Base-by-base conservation (phyloP, 1,139 yeast species). In the Scheffersomyces segobiensis region DNA sequence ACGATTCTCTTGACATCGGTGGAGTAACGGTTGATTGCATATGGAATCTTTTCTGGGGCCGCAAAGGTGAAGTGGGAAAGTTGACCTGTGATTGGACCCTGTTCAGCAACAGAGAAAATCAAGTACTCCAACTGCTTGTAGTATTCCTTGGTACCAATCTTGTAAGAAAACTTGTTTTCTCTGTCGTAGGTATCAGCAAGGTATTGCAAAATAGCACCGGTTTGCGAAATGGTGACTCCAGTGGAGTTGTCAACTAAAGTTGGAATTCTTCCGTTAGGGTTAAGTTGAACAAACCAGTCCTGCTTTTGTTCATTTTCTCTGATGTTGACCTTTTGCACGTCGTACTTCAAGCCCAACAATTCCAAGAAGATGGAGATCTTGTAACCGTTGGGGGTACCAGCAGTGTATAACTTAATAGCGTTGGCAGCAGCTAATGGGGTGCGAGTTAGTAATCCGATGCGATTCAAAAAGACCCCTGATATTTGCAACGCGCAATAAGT, bases 211-310 rank as follows among this genome's bases (percentile, higher is more conserved):
- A 87, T 86, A 19, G 89, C 88, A 24, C 82, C 89, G 47, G 87
- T 77, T 71, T 87, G 91, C 65, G 81, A 79, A 53, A 87, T 65
- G 17, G 78, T 70, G 21, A 79, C 72, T 8, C 83, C 84, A 19
- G 80, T 71, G 48, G 69, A 69, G 55, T 76, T 74, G 65, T 85
- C 87, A 3, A 79, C 77, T 21, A 87, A 68, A 0, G 85, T 79
- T 19, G 91, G 91, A 57, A 87, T 84, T 62, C 87, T 76, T 18
- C 91, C 90, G 65, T 87, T 86, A 32, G 88, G 87, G 67, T 87
- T 85, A 64, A 85, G 70, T 56, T 79, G 72, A 56, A 83, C 68
- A 64, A 78, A 87, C 86, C 87, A 84, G 1, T 77, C 81, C 60
- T 79, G 77, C 66, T 87, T 86, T 60, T 81, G 86, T 19, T 67